Percentiles rank a stretch among this genome's conserved stretches.
Evolutionary conservation across 2,329 filamentous ascomycete genomes (phyloP).

Genomic region (Aphanoascus verrucosus): DNA sequence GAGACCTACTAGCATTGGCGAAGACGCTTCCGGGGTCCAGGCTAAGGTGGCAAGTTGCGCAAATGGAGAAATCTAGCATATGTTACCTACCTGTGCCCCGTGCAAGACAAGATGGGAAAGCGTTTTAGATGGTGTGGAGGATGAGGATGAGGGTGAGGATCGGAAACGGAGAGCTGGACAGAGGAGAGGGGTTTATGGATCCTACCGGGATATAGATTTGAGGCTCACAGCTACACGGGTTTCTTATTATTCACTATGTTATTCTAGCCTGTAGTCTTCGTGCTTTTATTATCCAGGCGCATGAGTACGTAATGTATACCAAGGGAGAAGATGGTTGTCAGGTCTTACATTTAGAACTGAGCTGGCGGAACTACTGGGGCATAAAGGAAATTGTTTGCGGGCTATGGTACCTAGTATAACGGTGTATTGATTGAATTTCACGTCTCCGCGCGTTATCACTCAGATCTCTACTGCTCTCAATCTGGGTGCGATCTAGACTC

Average conservation of each 20-base stretch:
- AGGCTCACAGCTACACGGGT: conserved; percentile 6
- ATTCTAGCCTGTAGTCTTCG: not conserved
- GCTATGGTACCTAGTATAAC: no score
- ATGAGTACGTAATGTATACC: not conserved
- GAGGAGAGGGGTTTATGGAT: not conserved
- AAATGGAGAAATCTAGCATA: conserved; percentile 14
- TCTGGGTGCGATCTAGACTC: no score
- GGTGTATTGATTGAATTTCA: no score
- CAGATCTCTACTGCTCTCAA: no score
- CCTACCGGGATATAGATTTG: conserved; percentile 10
- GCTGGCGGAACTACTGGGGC: no score
- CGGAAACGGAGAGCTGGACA: not conserved
- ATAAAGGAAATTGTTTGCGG: no score
- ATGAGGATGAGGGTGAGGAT: not conserved
- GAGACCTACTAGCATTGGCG: conserved; percentile 32
- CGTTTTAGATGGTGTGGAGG: not conserved
- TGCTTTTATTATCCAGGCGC: not conserved
- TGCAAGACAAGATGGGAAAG: conserved; percentile 10
- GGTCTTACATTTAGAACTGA: no score
- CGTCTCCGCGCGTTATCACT: no score
- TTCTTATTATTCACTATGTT: not conserved
- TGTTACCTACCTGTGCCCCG: conserved; percentile 16
- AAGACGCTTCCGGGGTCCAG: conserved; percentile 17
- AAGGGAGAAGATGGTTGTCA: not conserved
- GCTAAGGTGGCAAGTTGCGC: conserved; percentile 10